Evolutionary conservation across 2,329 filamentous ascomycete genomes (phyloP), one percentile per base, ranked within the genome.

Genomic region (Akanthomyces uredinophilus): DNA sequence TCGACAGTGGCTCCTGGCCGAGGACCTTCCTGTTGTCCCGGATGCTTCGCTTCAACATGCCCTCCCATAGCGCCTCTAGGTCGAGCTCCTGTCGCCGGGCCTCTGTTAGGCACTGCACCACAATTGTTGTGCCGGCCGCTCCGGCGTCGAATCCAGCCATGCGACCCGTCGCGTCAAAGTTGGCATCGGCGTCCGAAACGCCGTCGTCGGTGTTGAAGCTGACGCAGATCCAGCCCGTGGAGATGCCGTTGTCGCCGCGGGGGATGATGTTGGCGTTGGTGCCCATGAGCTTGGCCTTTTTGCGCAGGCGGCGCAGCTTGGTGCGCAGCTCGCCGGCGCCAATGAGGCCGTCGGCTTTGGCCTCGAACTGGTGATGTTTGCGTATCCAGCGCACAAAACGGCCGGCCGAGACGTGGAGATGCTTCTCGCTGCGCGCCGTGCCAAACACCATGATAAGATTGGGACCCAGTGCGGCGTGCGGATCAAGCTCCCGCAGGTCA

Each of bases 221-320:
- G 64, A 98, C 90, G 74, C 95, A 99, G 22, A 99, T 89, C 95
- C 95, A 99, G 11, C 92, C 93, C 1, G 94, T 97, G 14, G 89
- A 88, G 58, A 96, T 90, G 2, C 93, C 94, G 70, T 97, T 91
- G 68, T 96, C 93, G 1, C 83, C 78, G 53, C 83, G 83, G 13
- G 85, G 84, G 6, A 85, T 79, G 52, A 83, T 81, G n/a, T 87
- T 86, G 0, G 86, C 84, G 2, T 87, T 86, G 63, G 84, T 89
- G 16, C 90, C 92, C 67, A 96, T 78, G 64, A 97, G 79, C 73
- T 91, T 92, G 37, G 92, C 90, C 68, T 89, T 88, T 72, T 91
- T 91, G 8, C 90, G 87, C 72, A 93, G 89, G 47, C 95, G 83
- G 41, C 89, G 82, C 65, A 97, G 76, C 72, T 94, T 96, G 56